Evolutionary conservation across 495 filamentous ascomycete genomes (phyloP), one percentile per base, ranked within the genome.

Genomic region (Neurospora discreta): DNA sequence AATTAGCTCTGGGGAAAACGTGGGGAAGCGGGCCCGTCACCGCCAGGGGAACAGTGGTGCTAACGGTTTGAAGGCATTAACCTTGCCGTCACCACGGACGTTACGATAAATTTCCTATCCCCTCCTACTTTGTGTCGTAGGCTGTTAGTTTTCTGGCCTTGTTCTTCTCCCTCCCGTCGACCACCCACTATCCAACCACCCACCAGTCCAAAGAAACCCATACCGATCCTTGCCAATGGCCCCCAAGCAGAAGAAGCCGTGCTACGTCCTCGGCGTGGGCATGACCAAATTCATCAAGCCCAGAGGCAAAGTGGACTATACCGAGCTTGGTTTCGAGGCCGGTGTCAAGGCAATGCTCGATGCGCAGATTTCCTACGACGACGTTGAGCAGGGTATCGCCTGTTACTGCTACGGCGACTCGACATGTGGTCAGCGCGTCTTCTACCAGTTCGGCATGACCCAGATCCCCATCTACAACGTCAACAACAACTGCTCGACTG

Each of bases 271-370:
- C 41, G 95, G 95, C 83, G 95, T 98, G 75, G 95, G 95, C 81
- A 94, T 98, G 90, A 99, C 95, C 83, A 96, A 96, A 82, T 99
- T 99, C 87, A 93, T 97, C 87, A 99, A 98, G 85, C 95, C 95
- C 3, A 88, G 95, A 30, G 93, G 94, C 78, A 94, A 95, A 81
- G 92, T 93, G 71, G 91, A 93, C 80, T 94, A 94, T 81, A 90
- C 90, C 0, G 91, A 97, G 79, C 88, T 98, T 8, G 95, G 95
- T 70, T 97, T 93, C 80, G 94, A 98, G 83, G 95, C 95, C 5
- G 94, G 94, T 72, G 87, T 97, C 78, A 98, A 99, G 80, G 95
- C 95, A 68, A 89, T 99, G 87, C 88, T 97, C 4, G 95, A 99
- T 80, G 95, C 95, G 0, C 89, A 95, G 46, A 92, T 99, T 85